Evolutionary conservation across 75 land plant species (phyloP), one percentile per base, ranked within the genome.

Genomic region (Larix kaempferi): DNA sequence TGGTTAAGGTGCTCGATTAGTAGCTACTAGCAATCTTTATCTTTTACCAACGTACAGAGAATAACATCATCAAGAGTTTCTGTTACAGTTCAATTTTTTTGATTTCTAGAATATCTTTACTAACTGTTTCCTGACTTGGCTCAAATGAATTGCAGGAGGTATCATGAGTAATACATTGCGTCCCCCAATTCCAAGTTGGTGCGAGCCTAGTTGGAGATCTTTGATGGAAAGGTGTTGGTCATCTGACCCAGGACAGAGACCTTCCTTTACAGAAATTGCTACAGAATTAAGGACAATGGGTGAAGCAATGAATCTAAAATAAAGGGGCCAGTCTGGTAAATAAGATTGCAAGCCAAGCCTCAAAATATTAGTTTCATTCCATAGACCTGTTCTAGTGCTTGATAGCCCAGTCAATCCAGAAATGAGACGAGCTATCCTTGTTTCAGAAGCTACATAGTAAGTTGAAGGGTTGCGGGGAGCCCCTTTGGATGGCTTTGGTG

Each of bases 181-280:
- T 14, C 96, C 94, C 49, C 80, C 84, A 78, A 82, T 91, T 44
- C 96, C 96, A 64, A 73, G 80, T 67, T 93, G 96, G 96, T 93
- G 96, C 66, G 96, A 93, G 57, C 96, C 96, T 52, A 91, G 89
- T 80, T 93, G 96, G 96, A 93, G 82, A 74, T 76, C 90, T 59
- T 80, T 93, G 84, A 93, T 93, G 96, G 90, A 89, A 80, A 87
- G 87, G 69, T 93, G 92, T 75, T 93, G 96, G 96, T 79, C 88
- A 1, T 73, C 90, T 56, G 94, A 93, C 81, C 94, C 96, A 61
- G 64, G 76, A 14, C 81, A 80, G 25, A 86, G 96, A 62, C 96
- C 96, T 26, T 88, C 96, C 23, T 93, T 93, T 77, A 74, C 90
- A 26, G 96, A 91, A 63, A 89, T 93, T 57, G 86, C 94, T 79